Percentiles rank a stretch among this genome's conserved stretches.
Evolutionary conservation across 208 protist species (phyloP).

Genomic region (Trypanosoma lewisi): DNA sequence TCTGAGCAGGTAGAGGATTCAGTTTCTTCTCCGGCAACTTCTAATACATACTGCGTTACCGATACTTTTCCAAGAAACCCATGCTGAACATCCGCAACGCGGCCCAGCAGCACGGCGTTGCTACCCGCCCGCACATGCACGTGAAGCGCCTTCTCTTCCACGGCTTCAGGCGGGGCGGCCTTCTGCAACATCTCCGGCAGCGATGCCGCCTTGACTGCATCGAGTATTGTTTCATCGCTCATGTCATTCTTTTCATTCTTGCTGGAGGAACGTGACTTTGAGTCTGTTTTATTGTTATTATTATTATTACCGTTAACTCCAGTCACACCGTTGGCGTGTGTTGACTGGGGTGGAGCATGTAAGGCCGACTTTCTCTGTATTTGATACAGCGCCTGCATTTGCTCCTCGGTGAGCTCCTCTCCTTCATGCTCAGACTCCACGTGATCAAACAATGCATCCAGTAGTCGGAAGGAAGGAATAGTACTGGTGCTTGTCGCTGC

Average conservation of each 20-base stretch:
- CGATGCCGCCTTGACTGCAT: background rate
- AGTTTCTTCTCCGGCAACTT: slow-evolving; percentile 17
- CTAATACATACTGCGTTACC: slow-evolving; percentile 71
- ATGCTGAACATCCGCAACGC: slow-evolving; percentile 66
- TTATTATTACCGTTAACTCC: slow-evolving; percentile 7
- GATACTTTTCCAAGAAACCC: slow-evolving; percentile 47
- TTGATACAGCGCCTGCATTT: slow-evolving; percentile 37
- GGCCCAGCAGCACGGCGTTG: slow-evolving; percentile 64
- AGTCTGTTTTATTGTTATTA: slow-evolving; percentile 2
- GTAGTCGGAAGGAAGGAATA: slow-evolving; percentile 44
- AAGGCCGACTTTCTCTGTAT: slow-evolving; percentile 18
- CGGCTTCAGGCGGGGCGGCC: slow-evolving; percentile 15
- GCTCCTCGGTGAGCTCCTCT: slow-evolving; percentile 31
- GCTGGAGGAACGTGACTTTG: background rate
- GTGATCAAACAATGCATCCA: slow-evolving; percentile 67
- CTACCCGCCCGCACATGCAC: slow-evolving; percentile 57
- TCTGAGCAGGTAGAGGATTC: no score
- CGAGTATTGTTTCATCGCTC: background rate
- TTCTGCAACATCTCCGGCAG: slow-evolving; percentile 20
- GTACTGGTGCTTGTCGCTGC: background rate
- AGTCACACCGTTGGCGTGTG: background rate
- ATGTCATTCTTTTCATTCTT: slow-evolving; percentile 3
- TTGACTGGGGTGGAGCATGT: slow-evolving; percentile 10
- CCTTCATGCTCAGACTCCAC: slow-evolving; percentile 37
- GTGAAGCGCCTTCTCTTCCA: slow-evolving; percentile 27